Evolutionary conservation across 2,329 filamentous ascomycete genomes (phyloP).

Genomic region (Pseudocercospora cruenta): DNA sequence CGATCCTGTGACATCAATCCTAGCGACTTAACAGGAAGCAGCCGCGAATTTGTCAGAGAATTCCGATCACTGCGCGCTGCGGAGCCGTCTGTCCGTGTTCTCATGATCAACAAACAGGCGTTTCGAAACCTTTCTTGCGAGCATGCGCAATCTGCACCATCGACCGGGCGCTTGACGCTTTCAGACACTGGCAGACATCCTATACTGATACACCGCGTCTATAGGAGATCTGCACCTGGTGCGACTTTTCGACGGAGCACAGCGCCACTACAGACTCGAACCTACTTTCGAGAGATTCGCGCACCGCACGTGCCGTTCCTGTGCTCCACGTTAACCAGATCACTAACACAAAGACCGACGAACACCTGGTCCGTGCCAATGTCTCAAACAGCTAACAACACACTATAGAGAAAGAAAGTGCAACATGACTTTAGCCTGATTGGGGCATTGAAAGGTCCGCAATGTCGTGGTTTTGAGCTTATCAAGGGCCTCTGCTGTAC

Average conservation of each 20-base stretch:
- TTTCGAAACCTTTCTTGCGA: slow-evolving; percentile 13
- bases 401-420: not conserved
- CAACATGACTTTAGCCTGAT: slow-evolving; percentile 1
- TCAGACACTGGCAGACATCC: slow-evolving; percentile 15
- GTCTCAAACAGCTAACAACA: slow-evolving; percentile 19
- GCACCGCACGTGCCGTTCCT: slow-evolving; percentile 33
- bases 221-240: slow-evolving; percentile 22
- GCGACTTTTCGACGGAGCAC: not conserved
- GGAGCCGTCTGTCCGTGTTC: slow-evolving; percentile 16
- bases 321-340: slow-evolving; percentile 28
- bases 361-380: slow-evolving; percentile 36
- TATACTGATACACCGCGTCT: slow-evolving; percentile 20
- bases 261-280: slow-evolving; percentile 7
- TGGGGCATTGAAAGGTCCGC: slow-evolving; percentile 1
- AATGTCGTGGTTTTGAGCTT: not conserved
- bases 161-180: slow-evolving; percentile 15
- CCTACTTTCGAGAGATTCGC: slow-evolving; percentile 17
- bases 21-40: slow-evolving; percentile 9
- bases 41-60: slow-evolving; percentile 26
- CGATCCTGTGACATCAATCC: slow-evolving; percentile 20
- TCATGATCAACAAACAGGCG: slow-evolving; percentile 13
- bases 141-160: slow-evolving; percentile 8
- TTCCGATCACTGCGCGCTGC: slow-evolving; percentile 14
- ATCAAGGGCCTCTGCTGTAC: not conserved
- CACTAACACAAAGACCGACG: slow-evolving; percentile 14